Evolutionary conservation across 768 basidiomycete species (phyloP).

Genomic region (Podaxis sp.): DNA sequence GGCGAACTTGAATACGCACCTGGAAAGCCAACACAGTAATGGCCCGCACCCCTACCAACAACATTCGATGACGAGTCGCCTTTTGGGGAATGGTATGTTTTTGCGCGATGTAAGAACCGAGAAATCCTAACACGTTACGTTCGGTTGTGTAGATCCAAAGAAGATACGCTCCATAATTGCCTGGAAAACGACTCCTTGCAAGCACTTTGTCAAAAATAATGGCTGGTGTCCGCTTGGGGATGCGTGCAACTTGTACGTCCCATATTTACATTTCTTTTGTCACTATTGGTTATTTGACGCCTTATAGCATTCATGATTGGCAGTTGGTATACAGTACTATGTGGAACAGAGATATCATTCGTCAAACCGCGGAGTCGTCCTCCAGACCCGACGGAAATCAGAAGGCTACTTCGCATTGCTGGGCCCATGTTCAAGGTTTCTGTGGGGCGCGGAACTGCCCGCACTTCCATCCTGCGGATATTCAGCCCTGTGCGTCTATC

Average conservation of each 20-base stretch:
- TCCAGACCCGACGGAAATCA: constrained; percentile 11
- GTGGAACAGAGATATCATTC: constrained; percentile 14
- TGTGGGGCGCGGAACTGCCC: constrained; percentile 12
- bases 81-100: constrained; percentile 3
- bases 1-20: not conserved
- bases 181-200: constrained; percentile 39
- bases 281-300: constrained; percentile 7
- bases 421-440: constrained; percentile 35
- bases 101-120: not conserved
- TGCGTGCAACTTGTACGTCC: constrained; percentile 41
- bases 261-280: constrained; percentile 22
- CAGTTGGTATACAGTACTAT: constrained; percentile 21
- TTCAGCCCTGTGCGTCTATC: constrained; percentile 30
- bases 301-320: constrained; percentile 32
- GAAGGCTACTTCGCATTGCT: constrained; percentile 30
- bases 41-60: constrained; percentile 7
- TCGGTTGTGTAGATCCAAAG: constrained; percentile 7
- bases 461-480: constrained; percentile 29
- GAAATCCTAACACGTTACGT: not conserved
- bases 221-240: constrained; percentile 44
- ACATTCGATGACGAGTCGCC: constrained; percentile 2
- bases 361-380: constrained; percentile 10
- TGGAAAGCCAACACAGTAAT: not conserved
- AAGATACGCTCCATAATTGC: constrained; percentile 18
- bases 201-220: constrained; percentile 39